Conservation (phyloP, 2,329 filamentous ascomycete genomes). For the Exophiala bonariae region DNA sequence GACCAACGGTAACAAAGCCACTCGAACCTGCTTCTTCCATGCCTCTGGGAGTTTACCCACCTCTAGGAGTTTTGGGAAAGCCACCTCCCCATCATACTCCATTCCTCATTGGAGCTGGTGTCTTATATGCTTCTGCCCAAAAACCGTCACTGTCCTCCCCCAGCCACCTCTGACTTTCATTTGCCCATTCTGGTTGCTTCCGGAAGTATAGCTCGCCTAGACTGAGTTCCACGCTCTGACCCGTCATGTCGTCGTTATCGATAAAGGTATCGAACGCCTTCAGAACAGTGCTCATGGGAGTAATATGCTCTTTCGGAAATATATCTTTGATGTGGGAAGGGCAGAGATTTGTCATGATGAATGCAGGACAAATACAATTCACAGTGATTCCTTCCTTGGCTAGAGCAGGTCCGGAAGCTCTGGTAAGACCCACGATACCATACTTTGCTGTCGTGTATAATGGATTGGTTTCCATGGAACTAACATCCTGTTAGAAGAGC, state of each 20-base stretch:
- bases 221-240: background rate
- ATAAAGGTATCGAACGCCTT: background rate
- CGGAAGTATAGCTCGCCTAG: background rate
- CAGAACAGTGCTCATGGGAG: background rate
- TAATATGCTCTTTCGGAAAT: background rate
- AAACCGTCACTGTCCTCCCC: background rate
- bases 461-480: slow-evolving; percentile 1
- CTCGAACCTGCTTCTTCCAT: too few relatives aligned
- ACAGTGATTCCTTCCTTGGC: slow-evolving; percentile 54
- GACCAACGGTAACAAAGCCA: too few relatives aligned
- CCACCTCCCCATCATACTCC: background rate
- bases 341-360: background rate
- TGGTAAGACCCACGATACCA: slow-evolving; percentile 41
- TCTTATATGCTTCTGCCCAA: background rate
- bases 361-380: slow-evolving; percentile 59
- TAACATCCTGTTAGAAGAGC: background rate
- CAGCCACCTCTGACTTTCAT: background rate
- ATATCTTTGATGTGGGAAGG: background rate
- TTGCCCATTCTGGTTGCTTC: background rate
- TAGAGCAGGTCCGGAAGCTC: slow-evolving; percentile 54
- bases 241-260: slow-evolving; percentile 1
- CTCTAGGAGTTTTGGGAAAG: too few relatives aligned
- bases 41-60: too few relatives aligned
- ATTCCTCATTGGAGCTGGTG: background rate
- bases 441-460: slow-evolving; percentile 5